Base-by-base conservation (phyloP, 345 rosid genomes). In the Salix viminalis region DNA sequence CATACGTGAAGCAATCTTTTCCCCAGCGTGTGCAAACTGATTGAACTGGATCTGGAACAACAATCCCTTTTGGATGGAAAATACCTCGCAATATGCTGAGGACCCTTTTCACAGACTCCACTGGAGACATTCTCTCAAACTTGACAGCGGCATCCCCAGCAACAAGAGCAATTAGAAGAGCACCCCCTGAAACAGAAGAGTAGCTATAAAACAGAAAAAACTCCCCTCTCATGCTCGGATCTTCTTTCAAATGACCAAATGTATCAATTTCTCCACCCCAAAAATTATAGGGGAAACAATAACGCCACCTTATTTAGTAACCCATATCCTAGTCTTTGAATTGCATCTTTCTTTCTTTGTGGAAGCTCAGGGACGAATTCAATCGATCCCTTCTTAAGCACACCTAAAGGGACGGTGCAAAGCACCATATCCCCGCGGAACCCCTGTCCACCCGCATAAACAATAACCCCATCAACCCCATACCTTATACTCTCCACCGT, bases 251-350 rank as follows among this genome's bases (percentile, higher is more conserved):
- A 80, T 89, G 86, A 76, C 99, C 99, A 64, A 94, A 96, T 0
- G 98, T 96, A 83, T 96, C 97, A 15, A 93, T 90, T 83, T 96
- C 95, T 67, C 88, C 94, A 3, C 94, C 98, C 98, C 97, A 93
- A 74, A 96, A 96, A 74, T 92, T 91, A 80, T 90, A 75, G 0
- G 0, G 97, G 90, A 86, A 96, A 96, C 87, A 96, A 71, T 91
- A 94, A 89, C 2, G 95, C 97, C 15, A 91, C 99, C 81, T 96
- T 93, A 82, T 94, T 96, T 64, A 96, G 81, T 83, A 96, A 75
- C 16, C 97, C 99, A 39, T 85, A 96, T 54, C 98, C 98, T 7
- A 94, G 78, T 64, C 98, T 89, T 80, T 89, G 85, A 62, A 94
- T 90, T 7, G 95, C 99, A 81, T 91, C 95, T 68, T 84, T 84